Base-by-base conservation (phyloP, 331 rosid species). In the Prunus yedoensis region DNA sequence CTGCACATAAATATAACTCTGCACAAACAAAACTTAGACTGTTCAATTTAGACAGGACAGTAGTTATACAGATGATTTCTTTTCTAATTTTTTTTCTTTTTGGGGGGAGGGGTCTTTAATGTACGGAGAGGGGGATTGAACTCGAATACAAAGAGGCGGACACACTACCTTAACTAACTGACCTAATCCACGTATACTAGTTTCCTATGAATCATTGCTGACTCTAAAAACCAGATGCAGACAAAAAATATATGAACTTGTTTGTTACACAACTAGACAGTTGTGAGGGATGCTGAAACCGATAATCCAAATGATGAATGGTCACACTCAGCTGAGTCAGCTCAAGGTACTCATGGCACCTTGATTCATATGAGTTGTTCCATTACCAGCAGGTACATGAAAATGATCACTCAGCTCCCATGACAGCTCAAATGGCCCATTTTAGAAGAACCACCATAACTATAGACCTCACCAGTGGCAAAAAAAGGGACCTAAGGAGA, bases 331-430 rank as follows among this genome's bases (percentile, higher is more conserved):
- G 8, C 38, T 35, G 38, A 35, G 38, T 35, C 38, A 35, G 43
- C 43, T 7, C 43, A 38, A 25, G 25, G 25, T 1, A 38, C 63
- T 71, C 77, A 51, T 54, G 63, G 77, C 76, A 60, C 66, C 70
- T 75, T 8, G 23, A 18, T 53, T 18, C 66, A 61, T 79, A 46
- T 78, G 54, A 30, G 73, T 74, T 73, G 68, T 18, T 38, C 52
- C 52, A 47, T 47, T 47, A 4, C 53, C 35, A 47, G 66, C 56
- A 27, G 70, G 53, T 68, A 21, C 43, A 47, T 75, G 77, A 83
- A 62, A 84, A 67, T 66, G 86, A 85, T 60, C 41, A 60, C 41
- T 69, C 45, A 56, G 16, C 85, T 75, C 50, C 56, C 67, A 58
- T 56, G 35, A 73, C 71, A 79, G 46, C 54, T 75, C 45, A 47